These are phyloP conservation scores for Parietichytrium sp. DNA, from an alignment of 108 stramenopile species.

Conservation along the genomic window DNA sequence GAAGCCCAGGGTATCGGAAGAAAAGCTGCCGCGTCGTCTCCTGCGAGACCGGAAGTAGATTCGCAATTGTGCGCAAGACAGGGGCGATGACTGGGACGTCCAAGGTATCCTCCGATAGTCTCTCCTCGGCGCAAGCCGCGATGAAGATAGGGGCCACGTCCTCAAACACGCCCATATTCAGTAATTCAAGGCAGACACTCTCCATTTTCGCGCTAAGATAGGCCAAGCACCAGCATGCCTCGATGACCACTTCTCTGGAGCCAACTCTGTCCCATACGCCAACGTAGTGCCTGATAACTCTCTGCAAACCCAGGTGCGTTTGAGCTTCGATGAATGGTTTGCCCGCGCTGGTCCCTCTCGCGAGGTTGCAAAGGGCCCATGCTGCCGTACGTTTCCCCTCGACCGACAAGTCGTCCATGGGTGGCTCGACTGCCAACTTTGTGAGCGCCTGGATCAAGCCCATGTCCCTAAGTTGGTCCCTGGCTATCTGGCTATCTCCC, in stretches of 20 bases:
- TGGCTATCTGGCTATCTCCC: constrained; percentile 32
- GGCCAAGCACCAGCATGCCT: constrained; percentile 47
- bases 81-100: constrained; percentile 43
- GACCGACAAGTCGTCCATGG: background rate
- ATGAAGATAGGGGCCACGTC: constrained; percentile 45
- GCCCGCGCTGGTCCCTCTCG: constrained; percentile 45
- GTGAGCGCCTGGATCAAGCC: constrained; percentile 44
- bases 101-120: background rate
- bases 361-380: constrained; percentile 53
- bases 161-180: constrained; percentile 38
- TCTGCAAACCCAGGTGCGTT: constrained; percentile 24
- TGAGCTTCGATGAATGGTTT: constrained; percentile 40
- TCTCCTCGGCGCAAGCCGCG: constrained; percentile 40
- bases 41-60: constrained; percentile 42
- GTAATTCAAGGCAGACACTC: background rate
- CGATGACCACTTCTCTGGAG: constrained; percentile 34
- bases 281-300: background rate
- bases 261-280: background rate
- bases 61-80: constrained; percentile 43
- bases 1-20: background rate
- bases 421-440: constrained; percentile 42
- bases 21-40: constrained; percentile 42
- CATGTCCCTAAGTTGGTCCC: constrained; percentile 42
- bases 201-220: constrained; percentile 49
- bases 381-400: constrained; percentile 46